Evolutionary conservation across 2,329 filamentous ascomycete species (phyloP).

Genomic region (Aspergillus versicolor): DNA sequence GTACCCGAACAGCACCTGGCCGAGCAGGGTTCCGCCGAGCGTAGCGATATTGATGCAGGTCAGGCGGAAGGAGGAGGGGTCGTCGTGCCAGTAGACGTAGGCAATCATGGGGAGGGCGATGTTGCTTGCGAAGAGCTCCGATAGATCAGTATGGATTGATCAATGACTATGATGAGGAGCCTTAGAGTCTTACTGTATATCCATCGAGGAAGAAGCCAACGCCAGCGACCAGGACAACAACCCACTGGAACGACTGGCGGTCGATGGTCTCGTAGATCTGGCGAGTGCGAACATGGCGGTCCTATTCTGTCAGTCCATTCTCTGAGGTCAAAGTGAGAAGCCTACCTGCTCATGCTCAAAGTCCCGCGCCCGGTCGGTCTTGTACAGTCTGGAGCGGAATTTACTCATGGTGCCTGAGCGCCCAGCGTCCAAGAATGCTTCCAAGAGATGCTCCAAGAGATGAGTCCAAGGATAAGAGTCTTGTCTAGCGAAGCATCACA

Average conservation of each 20-base stretch:
- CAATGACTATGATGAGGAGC: no score
- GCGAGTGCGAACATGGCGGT: conserved; percentile 44
- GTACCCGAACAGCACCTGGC: conserved; percentile 49
- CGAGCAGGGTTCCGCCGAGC: conserved; percentile 47
- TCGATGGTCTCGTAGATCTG: conserved; percentile 48
- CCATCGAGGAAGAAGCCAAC: conserved; percentile 53
- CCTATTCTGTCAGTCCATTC: conserved; percentile 22
- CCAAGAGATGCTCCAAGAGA: neutral
- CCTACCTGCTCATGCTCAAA: conserved; percentile 45
- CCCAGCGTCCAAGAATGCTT: neutral
- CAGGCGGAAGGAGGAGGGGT: conserved; percentile 32
- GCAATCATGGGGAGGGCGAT: conserved; percentile 51
- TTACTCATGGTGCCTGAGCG: conserved; percentile 28
- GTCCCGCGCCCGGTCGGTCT: conserved; percentile 44
- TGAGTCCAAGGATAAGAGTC: neutral
- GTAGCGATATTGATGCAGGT: conserved; percentile 49
- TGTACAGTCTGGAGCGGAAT: conserved; percentile 39
- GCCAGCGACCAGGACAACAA: conserved; percentile 48
- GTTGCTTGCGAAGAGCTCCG: conserved; percentile 50
- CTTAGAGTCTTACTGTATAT: conserved; percentile 33
- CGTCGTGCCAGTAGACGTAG: conserved; percentile 49
- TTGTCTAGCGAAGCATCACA: conserved; percentile 2
- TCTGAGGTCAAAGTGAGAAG: neutral
- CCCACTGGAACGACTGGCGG: conserved; percentile 43
- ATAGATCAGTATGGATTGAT: neutral